Conservation (phyloP, 164 flowering plant genomes). For the Warburgia ugandensis region DNA sequence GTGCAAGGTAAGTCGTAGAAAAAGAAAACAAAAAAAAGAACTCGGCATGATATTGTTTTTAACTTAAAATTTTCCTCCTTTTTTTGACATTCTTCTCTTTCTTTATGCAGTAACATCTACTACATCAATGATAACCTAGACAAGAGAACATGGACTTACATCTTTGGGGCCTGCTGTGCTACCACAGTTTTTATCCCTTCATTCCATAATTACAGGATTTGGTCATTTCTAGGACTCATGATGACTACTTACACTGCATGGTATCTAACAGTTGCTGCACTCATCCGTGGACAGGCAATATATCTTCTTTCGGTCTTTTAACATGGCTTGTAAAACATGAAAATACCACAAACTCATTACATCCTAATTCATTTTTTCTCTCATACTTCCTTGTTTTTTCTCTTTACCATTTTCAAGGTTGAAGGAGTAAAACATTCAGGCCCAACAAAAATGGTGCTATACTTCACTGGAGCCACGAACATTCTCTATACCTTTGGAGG, state of each 20-base stretch:
- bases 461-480: constrained; percentile 79
- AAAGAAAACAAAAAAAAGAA: neutral
- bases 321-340: neutral
- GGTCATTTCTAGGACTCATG: constrained; percentile 79
- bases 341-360: neutral
- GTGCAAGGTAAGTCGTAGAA: constrained; percentile 59
- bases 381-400: neutral
- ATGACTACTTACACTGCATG: constrained; percentile 93
- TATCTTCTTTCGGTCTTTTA: neutral
- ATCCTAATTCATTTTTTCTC: neutral
- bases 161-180: constrained; percentile 88
- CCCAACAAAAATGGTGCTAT: constrained; percentile 56
- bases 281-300: constrained; percentile 68
- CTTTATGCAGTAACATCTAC: constrained; percentile 62
- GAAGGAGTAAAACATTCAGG: constrained; percentile 67
- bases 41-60: neutral
- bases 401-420: constrained; percentile 25
- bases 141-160: constrained; percentile 85
- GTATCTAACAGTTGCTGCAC: constrained; percentile 71
- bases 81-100: neutral
- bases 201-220: constrained; percentile 78
- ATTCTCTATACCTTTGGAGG: constrained; percentile 89
- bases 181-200: constrained; percentile 80
- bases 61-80: neutral
- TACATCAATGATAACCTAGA: constrained; percentile 71